These are phyloP conservation scores for Fusarium euwallaceae DNA, from an alignment of 2,329 filamentous ascomycete species.

Conservation along the genomic window DNA sequence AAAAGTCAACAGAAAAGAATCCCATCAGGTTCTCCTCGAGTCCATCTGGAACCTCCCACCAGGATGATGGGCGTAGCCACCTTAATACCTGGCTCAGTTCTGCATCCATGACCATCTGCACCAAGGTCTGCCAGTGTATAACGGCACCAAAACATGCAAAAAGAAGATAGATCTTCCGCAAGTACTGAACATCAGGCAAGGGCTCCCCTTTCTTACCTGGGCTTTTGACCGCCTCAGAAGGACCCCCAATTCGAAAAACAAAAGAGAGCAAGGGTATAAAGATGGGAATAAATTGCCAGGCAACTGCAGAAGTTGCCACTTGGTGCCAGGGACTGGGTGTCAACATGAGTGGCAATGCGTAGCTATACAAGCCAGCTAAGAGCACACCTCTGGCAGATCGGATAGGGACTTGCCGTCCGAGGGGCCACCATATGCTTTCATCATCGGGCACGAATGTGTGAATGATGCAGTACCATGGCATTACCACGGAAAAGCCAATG, in stretches of 20 bases:
- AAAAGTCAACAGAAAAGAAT: slow-evolving; percentile 15
- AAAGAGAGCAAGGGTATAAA: slow-evolving; percentile 10
- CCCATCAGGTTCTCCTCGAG: slow-evolving; percentile 8
- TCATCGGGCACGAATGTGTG: slow-evolving; percentile 19
- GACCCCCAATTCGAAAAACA: neutral
- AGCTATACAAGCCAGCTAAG: neutral
- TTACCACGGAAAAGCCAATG: slow-evolving; percentile 12
- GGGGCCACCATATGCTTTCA: slow-evolving; percentile 28
- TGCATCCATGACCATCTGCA: neutral
- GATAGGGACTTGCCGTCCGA: slow-evolving; percentile 9
- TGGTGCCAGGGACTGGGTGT: slow-evolving; percentile 18
- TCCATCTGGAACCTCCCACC: neutral
- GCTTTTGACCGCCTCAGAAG: neutral
- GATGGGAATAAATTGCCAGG: slow-evolving; percentile 24
- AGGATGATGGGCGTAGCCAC: slow-evolving; percentile 12
- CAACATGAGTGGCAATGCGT: neutral
- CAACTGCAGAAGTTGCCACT: slow-evolving; percentile 8
- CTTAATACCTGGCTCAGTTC: neutral
- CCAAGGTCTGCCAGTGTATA: neutral
- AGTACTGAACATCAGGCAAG: neutral
- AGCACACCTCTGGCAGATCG: slow-evolving; percentile 5
- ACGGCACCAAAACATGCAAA: neutral
- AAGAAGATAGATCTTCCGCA: neutral
- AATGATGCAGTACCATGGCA: slow-evolving; percentile 30
- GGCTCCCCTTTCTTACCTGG: neutral